phyloP scores from a whole-genome alignment of 257 asterid species.

The Penstemon eatonii region DNA sequence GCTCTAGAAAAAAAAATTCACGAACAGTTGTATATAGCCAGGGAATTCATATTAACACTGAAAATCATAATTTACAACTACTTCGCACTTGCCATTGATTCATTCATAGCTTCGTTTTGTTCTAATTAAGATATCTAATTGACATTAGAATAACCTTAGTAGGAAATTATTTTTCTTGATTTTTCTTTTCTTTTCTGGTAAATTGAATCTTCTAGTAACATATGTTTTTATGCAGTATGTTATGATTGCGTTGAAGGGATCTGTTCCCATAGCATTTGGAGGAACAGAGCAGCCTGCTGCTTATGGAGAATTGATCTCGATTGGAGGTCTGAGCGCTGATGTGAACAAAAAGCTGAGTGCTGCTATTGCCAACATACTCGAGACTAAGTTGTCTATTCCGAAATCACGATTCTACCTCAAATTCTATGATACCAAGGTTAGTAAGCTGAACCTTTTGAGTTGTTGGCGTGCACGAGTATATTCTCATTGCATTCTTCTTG shows the following conservation, averaged over 20 bases:
- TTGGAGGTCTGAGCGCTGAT: slow-evolving; percentile 80
- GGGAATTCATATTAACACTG: background rate
- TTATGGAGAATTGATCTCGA: slow-evolving; percentile 81
- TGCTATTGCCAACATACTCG: slow-evolving; percentile 75
- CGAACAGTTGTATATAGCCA: background rate
- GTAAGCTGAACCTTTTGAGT: slow-evolving; percentile 21
- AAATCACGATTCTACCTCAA: slow-evolving; percentile 88
- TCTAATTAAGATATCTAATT: background rate
- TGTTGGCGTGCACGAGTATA: slow-evolving; percentile 32
- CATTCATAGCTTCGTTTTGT: background rate
- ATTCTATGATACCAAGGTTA: slow-evolving; percentile 85
- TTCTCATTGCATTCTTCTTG: slow-evolving; percentile 68
- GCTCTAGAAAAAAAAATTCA: background rate
- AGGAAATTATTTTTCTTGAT: background rate
- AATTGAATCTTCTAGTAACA: background rate
- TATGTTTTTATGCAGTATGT: slow-evolving; percentile 65
- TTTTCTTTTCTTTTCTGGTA: slow-evolving; percentile 1
- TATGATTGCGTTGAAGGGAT: slow-evolving; percentile 92
- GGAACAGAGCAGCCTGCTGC: slow-evolving; percentile 95
- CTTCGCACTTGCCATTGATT: background rate
- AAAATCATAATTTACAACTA: background rate
- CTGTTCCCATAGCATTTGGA: slow-evolving; percentile 87
- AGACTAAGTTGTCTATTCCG: slow-evolving; percentile 73
- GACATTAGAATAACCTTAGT: slow-evolving; percentile 3
- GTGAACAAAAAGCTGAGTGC: slow-evolving; percentile 89